A percentile compares a stretch with the other conserved stretches of the same genome.
Conservation (phyloP, 495 filamentous ascomycete species). For the Choiromyces venosus region DNA sequence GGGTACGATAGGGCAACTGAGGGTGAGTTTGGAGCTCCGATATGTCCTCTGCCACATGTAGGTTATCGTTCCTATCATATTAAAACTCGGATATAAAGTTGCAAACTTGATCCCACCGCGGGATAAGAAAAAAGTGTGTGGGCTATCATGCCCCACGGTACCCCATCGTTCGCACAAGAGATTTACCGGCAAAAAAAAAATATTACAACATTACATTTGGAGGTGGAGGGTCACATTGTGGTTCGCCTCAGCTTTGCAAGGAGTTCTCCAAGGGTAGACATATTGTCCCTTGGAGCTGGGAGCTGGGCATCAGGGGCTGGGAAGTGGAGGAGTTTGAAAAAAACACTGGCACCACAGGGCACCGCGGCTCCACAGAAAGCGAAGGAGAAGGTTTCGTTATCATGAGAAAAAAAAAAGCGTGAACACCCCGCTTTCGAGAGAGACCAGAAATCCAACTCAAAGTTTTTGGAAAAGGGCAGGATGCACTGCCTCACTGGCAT, state of each 20-base stretch:
- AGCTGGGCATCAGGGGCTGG: background rate
- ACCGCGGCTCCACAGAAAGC: background rate
- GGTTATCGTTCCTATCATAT: background rate
- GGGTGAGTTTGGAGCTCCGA: background rate
- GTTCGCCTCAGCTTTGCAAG: background rate
- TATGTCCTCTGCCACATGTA: background rate
- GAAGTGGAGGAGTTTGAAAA: background rate
- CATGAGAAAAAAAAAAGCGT: background rate
- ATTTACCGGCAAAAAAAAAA: background rate
- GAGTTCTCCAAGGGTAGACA: background rate
- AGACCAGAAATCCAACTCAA: background rate
- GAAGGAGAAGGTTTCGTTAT: background rate
- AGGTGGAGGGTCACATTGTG: too few relatives aligned
- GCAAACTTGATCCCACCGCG: background rate
- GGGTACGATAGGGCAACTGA: background rate
- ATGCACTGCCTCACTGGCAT: slow-evolving; percentile 29
- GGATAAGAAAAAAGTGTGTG: background rate
- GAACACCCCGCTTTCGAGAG: background rate
- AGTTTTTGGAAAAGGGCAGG: background rate
- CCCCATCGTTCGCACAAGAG: background rate
- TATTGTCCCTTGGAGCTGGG: background rate
- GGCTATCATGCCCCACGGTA: background rate
- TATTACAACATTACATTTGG: background rate
- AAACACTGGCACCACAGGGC: background rate
- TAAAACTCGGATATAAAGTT: background rate